phyloP scores from a whole-genome alignment of 306 rosid species.

The Cucumis sativus region Cucumber_9930_V3 NC_026656.2:12975501-12976000 shows the following conservation, averaged over 20 bases:
- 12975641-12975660: constrained; percentile 15
- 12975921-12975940: not conserved
- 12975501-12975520: constrained; percentile 43
- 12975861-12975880: not conserved
- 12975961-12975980: constrained; percentile 85
- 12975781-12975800: constrained; percentile 15
- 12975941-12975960: constrained; percentile 92
- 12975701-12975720: constrained; percentile 62
- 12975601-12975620: not conserved
- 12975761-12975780: constrained; percentile 69
- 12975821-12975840: not conserved
- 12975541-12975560: constrained; percentile 63
- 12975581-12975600: constrained; percentile 10
- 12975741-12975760: constrained; percentile 78
- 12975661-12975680: constrained; percentile 74
- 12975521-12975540: constrained; percentile 64
- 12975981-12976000: constrained; percentile 38
- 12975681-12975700: constrained; percentile 83
- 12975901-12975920: not conserved
- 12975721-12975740: constrained; percentile 70
- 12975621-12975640: not conserved
- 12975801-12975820: not conserved
- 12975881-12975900: not conserved
- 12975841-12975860: not conserved
- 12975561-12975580: constrained; percentile 73